Evolutionary conservation across 1,139 yeast species (phyloP), one percentile per base, ranked within the genome.

Genomic region (Saccharomyces hybrid): DNA sequence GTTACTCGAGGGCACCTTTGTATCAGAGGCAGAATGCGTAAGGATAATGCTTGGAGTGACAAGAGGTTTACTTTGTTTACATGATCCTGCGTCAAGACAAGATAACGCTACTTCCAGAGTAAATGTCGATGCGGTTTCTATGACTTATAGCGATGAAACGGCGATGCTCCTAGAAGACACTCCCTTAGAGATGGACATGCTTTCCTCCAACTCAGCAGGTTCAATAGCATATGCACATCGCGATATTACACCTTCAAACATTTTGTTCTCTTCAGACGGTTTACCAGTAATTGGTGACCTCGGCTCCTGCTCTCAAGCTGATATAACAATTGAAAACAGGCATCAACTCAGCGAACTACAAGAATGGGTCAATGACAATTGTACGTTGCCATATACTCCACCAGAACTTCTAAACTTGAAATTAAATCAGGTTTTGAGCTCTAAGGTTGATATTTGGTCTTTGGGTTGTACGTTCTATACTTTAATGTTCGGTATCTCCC

Each of bases 361-460:
- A 56, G 97, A 90, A 64, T 75, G 81, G 66, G 90, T 95, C 4
- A 88, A 84, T 57, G 95, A 87, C 65, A 90, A 88, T 68, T 88
- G 96, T 65, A 87, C 96, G 1, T 73, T 88, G 56, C 93, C 95
- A 0, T 91, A 86, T 69, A 74, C 96, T 44, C 96, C 97, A 0
- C 98, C 98, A 0, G 98, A 91, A 66, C 74, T 91, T 49, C 74
- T 90, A 56, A 95, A 88, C 62, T 87, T 89, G 52, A 82, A 81
- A 52, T 80, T 88, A 0, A 84, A 84, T 50, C 69, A 80, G 13
- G 70, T 72, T 4, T 76, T 91, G 49, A 83, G 84, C 56, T 96
- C 87, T 65, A 78, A 80, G 54, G 84, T 87, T 4, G 98, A 91
- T 66, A 81, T 91, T 20, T 91, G 98, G 98, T 86, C 95, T 5